Base-by-base conservation (phyloP, 176 grass and related monocot genomes). In the Echinochloa phyllopogon region DNA sequence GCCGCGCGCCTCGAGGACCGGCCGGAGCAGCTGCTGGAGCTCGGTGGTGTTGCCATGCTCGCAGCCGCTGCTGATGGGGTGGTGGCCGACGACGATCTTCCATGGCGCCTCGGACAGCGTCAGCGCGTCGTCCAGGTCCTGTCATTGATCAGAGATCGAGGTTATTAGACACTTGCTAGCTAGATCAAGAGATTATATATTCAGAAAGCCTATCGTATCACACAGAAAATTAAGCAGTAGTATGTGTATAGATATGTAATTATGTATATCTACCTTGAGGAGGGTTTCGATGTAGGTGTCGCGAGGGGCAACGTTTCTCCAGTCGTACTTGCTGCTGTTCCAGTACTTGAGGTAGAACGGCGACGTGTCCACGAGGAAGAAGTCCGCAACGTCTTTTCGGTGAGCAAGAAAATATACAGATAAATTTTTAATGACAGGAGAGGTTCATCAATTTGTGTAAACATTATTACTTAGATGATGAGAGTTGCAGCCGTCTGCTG, bases 11-110 rank as follows among this genome's bases (percentile, higher is more conserved):
- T 94, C 84, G 36, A 98, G 85, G 63, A 95, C 14, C 1, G 96
- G 96, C 10, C 93, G 93, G 68, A 98, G 89, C 24, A 90, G 17
- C 8, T 86, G 40, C 1, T 90, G 60, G 69, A 95, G 91, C 42
- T 98, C 96, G 17, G 69, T 40, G 73, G 96, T 95, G 87, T 98
- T 94, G 13, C 93, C 93, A 56, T 98, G 96, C 45, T 98, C 91
- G 69, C 96, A 95, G 29, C 89, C 87, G 42, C 96, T 95, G 56
- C 93, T 92, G 76, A 98, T 87, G 36, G 96, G 87, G 79, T 98
- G 96, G 84, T 95, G 96, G 0, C 96, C 96, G 11, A 98, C 86
- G n/a, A 94, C 96, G 65, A 98, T 92, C 85, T 95, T 98, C 96
- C 96, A 95, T 8, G 85, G 42, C 10, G 96, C 96, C 0, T 66